Percentiles rank a stretch among this genome's conserved stretches.
These are phyloP conservation scores for Tulasnella sp. DNA, from an alignment of 768 basidiomycete genomes.

Conservation along the genomic window DNA sequence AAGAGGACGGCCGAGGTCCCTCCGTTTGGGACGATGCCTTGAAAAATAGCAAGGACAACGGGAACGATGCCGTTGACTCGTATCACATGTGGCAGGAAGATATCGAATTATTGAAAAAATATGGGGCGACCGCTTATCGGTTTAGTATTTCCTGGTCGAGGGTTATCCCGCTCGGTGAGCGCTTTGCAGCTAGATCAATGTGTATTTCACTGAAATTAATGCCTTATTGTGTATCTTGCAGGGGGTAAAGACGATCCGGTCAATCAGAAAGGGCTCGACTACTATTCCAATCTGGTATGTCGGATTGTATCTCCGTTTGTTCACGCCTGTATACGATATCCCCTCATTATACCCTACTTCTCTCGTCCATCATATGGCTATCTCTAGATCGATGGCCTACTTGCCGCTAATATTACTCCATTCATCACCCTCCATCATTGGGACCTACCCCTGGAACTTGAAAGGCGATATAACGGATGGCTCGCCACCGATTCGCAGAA, in stretches of 20 bases:
- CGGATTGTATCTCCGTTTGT: too few relatives aligned
- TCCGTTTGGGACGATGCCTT: conserved; percentile 53
- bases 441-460: conserved; percentile 65
- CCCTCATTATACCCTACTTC: conserved; percentile 24
- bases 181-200: too few relatives aligned
- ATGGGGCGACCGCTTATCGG: conserved; percentile 61
- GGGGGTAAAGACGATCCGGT: conserved; percentile 60
- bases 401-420: conserved; percentile 20
- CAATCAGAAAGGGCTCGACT: conserved; percentile 58
- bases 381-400: conserved; percentile 27
- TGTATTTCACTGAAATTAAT: too few relatives aligned
- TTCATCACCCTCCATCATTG: conserved; percentile 52
- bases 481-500: conserved; percentile 29
- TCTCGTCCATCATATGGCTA: too few relatives aligned
- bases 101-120: conserved; percentile 45
- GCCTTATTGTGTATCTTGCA: neutral
- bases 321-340: conserved; percentile 33
- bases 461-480: conserved; percentile 67
- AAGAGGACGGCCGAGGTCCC: conserved; percentile 49
- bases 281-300: conserved; percentile 61
- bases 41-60: conserved; percentile 48
- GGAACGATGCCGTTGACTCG: conserved; percentile 61
- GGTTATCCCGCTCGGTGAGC: conserved; percentile 51
- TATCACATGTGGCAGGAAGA: conserved; percentile 60
- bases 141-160: conserved; percentile 71